A percentile compares a stretch with the other conserved stretches of the same genome.
These are phyloP conservation scores for Ophidiomyces ophidiicola DNA, from an alignment of 2,329 filamentous ascomycete genomes.

Conservation along the genomic window DNA sequence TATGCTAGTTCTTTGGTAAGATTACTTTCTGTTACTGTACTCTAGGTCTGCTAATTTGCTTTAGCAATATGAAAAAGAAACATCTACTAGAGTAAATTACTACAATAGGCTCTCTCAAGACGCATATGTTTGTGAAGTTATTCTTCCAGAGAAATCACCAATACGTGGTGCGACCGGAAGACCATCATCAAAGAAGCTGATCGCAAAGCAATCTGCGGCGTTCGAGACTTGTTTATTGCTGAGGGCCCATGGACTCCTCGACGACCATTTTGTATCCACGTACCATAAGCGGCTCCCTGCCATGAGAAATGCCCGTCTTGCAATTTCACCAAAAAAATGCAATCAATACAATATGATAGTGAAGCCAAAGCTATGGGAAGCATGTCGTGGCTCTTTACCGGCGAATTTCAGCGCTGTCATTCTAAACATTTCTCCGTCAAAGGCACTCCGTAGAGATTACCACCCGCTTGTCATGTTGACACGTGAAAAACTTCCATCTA, in stretches of 20 bases:
- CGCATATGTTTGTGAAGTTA: slow-evolving; percentile 63
- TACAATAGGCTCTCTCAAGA: slow-evolving; percentile 45
- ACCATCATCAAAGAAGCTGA: slow-evolving; percentile 54
- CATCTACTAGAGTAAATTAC: slow-evolving; percentile 44
- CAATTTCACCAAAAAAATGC: slow-evolving; percentile 65
- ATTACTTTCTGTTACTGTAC: neutral
- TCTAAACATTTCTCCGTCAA: slow-evolving; percentile 46
- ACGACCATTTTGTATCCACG: slow-evolving; percentile 61
- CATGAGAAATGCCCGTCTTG: slow-evolving; percentile 78
- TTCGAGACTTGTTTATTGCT: slow-evolving; percentile 69
- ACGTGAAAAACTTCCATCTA: slow-evolving; percentile 47
- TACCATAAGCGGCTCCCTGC: slow-evolving; percentile 59
- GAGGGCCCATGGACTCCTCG: slow-evolving; percentile 52
- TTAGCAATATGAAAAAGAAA: slow-evolving; percentile 39
- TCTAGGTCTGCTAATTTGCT: slow-evolving; percentile 10
- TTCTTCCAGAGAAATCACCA: slow-evolving; percentile 63
- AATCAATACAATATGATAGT: slow-evolving; percentile 62
- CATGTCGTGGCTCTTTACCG: slow-evolving; percentile 36
- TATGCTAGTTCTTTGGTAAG: slow-evolving; percentile 57
- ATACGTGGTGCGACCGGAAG: slow-evolving; percentile 54
- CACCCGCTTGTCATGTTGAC: slow-evolving; percentile 60
- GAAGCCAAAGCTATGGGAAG: slow-evolving; percentile 65
- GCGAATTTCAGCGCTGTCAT: slow-evolving; percentile 48
- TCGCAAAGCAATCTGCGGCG: slow-evolving; percentile 79
- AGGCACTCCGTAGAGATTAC: slow-evolving; percentile 47